phyloP scores from a whole-genome alignment of 176 grass and related monocot species.

The Saccharum officinarum region DNA sequence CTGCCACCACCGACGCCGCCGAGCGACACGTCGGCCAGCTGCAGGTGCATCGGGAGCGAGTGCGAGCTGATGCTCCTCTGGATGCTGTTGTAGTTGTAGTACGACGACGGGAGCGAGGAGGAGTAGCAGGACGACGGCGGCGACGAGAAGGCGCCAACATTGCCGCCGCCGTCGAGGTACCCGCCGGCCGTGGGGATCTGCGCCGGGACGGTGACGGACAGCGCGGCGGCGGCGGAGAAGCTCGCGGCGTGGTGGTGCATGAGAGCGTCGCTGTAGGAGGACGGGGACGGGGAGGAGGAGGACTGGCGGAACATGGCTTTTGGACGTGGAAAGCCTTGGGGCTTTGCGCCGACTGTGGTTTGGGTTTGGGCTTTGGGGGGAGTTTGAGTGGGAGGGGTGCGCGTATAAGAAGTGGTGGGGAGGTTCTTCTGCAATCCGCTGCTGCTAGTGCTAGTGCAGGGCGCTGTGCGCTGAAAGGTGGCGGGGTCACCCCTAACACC shows the following conservation, averaged over 20 bases:
- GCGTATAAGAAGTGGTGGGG: slow-evolving; percentile 35
- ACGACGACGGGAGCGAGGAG: slow-evolving; percentile 35
- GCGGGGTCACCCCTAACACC: slow-evolving; percentile 30
- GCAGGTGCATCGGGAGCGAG: slow-evolving; percentile 44
- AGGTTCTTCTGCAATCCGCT: background rate
- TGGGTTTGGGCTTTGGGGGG: slow-evolving; percentile 4
- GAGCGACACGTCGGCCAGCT: slow-evolving; percentile 28
- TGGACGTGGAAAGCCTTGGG: background rate
- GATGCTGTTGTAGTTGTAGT: slow-evolving; percentile 49
- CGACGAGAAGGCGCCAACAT: slow-evolving; percentile 33
- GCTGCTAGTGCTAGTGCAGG: background rate
- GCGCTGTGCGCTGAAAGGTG: slow-evolving; percentile 28
- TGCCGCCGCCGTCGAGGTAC: slow-evolving; percentile 40
- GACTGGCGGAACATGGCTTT: slow-evolving; percentile 63
- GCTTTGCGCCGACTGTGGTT: slow-evolving; percentile 10
- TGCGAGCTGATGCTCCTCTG: slow-evolving; percentile 65
- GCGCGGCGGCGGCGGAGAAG: slow-evolving; percentile 26
- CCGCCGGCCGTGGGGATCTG: slow-evolving; percentile 16
- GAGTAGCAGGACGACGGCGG: slow-evolving; percentile 42
- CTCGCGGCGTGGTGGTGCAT: slow-evolving; percentile 27
- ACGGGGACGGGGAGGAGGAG: slow-evolving; percentile 15
- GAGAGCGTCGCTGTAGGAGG: slow-evolving; percentile 19
- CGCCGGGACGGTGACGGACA: slow-evolving; percentile 24
- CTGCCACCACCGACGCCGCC: background rate
- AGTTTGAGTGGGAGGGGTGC: background rate